Evolutionary conservation across 805 yeast genomes (phyloP).

Genomic region (Kazachstania martiniae): DNA sequence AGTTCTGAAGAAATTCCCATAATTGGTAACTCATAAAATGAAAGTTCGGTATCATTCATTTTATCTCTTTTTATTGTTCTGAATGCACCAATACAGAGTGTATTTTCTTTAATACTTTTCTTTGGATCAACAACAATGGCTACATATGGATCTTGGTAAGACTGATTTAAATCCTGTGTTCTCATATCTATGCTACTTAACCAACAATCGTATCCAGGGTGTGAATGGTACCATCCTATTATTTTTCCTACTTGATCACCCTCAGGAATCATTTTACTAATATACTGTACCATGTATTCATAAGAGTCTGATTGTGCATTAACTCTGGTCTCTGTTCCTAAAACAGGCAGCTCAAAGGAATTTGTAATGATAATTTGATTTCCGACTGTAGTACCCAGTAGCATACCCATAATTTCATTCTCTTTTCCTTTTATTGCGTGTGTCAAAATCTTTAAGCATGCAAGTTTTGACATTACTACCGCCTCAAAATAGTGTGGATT

Average conservation of each 20-base stretch:
- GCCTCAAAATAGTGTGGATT: slow-evolving; percentile 8
- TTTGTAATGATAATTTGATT: slow-evolving; percentile 60
- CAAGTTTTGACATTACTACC: slow-evolving; percentile 48
- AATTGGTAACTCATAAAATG: slow-evolving; percentile 16
- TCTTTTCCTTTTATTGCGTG: slow-evolving; percentile 81
- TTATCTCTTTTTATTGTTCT: slow-evolving; percentile 48
- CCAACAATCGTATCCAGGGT: slow-evolving; percentile 98
- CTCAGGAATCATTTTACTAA: slow-evolving; percentile 40
- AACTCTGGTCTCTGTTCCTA: slow-evolving; percentile 92
- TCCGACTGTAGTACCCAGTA: slow-evolving; percentile 61
- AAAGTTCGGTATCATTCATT: slow-evolving; percentile 1
- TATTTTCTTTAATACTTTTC: slow-evolving; percentile 48
- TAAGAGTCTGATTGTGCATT: slow-evolving; percentile 91
- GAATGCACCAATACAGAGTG: slow-evolving; percentile 81
- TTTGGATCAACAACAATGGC: slow-evolving; percentile 85
- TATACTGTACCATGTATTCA: slow-evolving; percentile 85
- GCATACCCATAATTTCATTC: slow-evolving; percentile 92
- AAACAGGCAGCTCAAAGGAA: slow-evolving; percentile 80
- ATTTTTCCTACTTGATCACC: slow-evolving; percentile 37
- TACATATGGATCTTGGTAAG: slow-evolving; percentile 82
- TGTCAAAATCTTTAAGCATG: slow-evolving; percentile 60
- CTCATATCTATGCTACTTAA: slow-evolving; percentile 85
- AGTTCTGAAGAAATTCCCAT: slow-evolving; percentile 14
- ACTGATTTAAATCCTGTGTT: slow-evolving; percentile 77
- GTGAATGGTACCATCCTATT: slow-evolving; percentile 98